Conservation (phyloP, 352 stramenopile genomes). For the Globisporangium sylvaticum region DNA sequence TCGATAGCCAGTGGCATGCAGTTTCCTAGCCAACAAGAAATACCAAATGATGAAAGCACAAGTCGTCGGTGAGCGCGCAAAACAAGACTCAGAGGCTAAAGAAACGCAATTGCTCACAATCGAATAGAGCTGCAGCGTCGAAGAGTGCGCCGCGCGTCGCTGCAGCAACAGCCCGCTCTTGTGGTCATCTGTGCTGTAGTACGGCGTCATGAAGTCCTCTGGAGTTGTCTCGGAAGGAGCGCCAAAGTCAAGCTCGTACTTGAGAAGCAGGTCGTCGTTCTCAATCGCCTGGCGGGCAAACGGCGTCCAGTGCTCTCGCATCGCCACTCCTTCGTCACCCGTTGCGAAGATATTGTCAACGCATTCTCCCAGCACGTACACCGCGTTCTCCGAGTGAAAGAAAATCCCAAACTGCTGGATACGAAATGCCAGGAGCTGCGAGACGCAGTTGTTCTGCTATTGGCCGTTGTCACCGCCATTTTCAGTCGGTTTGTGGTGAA, state of each 20-base stretch:
- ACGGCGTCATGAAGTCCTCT: background rate
- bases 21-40: background rate
- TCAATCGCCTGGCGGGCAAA: constrained; percentile 18
- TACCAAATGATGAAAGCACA: background rate
- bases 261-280: constrained; percentile 19
- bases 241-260: constrained; percentile 24
- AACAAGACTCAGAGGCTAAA: background rate
- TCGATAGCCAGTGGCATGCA: constrained; percentile 6
- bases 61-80: background rate
- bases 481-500: constrained; percentile 27
- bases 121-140: constrained; percentile 24
- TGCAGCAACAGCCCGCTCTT: background rate
- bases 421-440: constrained; percentile 20
- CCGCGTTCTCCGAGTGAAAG: constrained; percentile 23
- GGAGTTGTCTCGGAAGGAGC: background rate
- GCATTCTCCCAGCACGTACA: constrained; percentile 12
- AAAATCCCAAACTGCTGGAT: constrained; percentile 33
- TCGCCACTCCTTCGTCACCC: background rate
- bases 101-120: constrained; percentile 16
- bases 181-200: background rate
- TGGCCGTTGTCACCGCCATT: background rate
- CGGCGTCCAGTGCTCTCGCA: constrained; percentile 24
- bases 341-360: background rate
- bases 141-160: constrained; percentile 16
- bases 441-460: background rate